These are phyloP conservation scores for Quillaja saponaria DNA, from an alignment of 306 rosid genomes.

Conservation along the genomic window DNA sequence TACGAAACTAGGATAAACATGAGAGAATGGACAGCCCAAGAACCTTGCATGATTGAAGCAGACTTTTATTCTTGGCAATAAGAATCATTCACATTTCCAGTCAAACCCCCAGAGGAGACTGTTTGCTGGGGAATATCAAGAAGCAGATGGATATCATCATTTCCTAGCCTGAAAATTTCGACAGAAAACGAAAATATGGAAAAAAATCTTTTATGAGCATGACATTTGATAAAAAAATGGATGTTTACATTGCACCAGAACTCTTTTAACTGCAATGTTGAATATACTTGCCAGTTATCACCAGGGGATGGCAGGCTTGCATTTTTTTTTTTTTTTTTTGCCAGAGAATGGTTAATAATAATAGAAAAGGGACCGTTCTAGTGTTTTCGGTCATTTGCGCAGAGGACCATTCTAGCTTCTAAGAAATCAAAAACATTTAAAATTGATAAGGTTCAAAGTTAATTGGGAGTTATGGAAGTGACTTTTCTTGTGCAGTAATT, in stretches of 20 bases:
- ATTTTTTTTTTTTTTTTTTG: no score
- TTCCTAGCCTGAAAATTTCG: conserved; percentile 44
- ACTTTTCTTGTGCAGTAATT: no score
- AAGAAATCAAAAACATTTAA: no score
- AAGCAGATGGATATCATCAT: conserved; percentile 30
- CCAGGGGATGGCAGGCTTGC: conserved; percentile 6
- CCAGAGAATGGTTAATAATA: no score
- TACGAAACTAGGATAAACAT: conserved; percentile 23
- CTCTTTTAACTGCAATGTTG: neutral
- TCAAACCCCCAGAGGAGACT: conserved; percentile 32
- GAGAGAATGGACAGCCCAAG: conserved; percentile 36
- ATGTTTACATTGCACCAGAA: conserved; percentile 13
- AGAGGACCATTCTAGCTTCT: no score
- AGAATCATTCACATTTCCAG: conserved; percentile 30
- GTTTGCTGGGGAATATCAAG: conserved; percentile 23
- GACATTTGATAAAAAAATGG: neutral
- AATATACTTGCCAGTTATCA: conserved; percentile 14
- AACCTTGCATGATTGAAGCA: conserved; percentile 30
- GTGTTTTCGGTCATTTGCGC: no score
- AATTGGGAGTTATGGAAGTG: no score
- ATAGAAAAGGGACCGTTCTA: no score
- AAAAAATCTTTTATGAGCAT: conserved; percentile 7
- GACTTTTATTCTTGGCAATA: conserved; percentile 20
- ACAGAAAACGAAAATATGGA: conserved; percentile 30
- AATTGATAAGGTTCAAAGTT: no score